phyloP scores from a whole-genome alignment of 2,329 filamentous ascomycete species.

The Cladophialophora chaetospira region DNA sequence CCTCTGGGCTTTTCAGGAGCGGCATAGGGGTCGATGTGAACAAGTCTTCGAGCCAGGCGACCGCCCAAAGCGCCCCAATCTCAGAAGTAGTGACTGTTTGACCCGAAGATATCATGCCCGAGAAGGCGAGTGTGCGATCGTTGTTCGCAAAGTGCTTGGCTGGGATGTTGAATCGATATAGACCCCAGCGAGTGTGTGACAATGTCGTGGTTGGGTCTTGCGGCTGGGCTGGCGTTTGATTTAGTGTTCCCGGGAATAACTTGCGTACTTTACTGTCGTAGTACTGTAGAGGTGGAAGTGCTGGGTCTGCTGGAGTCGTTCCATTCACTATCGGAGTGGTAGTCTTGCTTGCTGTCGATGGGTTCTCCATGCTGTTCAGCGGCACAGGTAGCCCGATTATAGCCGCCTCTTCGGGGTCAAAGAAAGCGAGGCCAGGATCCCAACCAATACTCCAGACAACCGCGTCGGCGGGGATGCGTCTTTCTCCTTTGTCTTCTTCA shows the following conservation, averaged over 20 bases:
- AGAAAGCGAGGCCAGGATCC: not conserved
- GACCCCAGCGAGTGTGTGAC: not conserved
- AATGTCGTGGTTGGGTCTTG: not conserved
- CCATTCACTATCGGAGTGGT: not conserved
- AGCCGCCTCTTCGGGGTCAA: not conserved
- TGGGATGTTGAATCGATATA: constrained; percentile 5
- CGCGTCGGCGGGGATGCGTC: not conserved
- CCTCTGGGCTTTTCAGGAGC: not conserved
- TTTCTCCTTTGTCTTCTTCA: not conserved
- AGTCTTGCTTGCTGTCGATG: too few species aligned
- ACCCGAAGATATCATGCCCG: constrained; percentile 10
- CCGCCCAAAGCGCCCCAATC: constrained; percentile 14
- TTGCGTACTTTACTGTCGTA: constrained; percentile 5
- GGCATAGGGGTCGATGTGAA: not conserved
- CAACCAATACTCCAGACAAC: constrained; percentile 5
- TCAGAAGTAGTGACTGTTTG: constrained; percentile 10
- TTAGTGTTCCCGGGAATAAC: not conserved
- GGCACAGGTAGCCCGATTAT: not conserved
- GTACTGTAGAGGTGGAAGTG: not conserved
- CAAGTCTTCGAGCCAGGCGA: constrained; percentile 14
- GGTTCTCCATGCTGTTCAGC: not conserved
- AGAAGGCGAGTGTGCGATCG: constrained; percentile 13
- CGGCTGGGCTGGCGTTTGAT: not conserved
- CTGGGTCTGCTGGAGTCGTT: not conserved
- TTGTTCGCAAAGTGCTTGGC: not conserved